These are phyloP conservation scores for Eucalyptus pumila DNA, from an alignment of 345 rosid species.

Conservation along the genomic window DNA sequence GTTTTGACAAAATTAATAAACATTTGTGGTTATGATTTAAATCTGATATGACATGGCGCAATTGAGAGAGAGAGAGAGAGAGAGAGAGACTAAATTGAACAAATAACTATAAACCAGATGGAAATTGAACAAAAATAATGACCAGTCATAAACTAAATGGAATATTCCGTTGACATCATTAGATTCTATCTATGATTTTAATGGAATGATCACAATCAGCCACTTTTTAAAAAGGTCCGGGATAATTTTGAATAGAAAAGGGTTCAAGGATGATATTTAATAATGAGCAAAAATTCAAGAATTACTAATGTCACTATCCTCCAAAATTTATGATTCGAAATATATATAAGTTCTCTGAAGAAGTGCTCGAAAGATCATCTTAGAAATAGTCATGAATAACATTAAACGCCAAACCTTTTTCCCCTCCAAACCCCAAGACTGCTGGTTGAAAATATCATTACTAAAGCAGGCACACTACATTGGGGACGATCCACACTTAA, in stretches of 20 bases:
- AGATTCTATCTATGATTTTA: neutral
- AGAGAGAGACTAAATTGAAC: neutral
- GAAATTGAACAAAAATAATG: neutral
- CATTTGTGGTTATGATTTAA: neutral
- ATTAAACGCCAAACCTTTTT: neutral
- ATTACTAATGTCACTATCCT: neutral
- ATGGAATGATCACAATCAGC: neutral
- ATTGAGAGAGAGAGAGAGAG: neutral
- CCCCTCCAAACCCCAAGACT: neutral
- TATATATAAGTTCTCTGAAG: neutral
- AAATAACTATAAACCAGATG: neutral
- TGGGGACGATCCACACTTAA: neutral
- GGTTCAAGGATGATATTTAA: neutral
- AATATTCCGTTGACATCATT: neutral
- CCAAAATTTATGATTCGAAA: neutral
- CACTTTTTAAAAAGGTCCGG: neutral
- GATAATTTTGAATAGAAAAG: neutral
- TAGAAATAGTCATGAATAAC: neutral
- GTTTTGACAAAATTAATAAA: neutral
- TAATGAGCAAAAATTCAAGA: neutral
- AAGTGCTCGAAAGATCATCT: neutral
- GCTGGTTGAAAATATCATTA: neutral
- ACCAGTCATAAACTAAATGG: neutral
- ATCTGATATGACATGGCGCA: neutral
- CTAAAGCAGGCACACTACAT: neutral